Evolutionary conservation across 2,329 filamentous ascomycete genomes (phyloP), one percentile per base, ranked within the genome.

Genomic region (Bipolaris sorokiniana): DNA sequence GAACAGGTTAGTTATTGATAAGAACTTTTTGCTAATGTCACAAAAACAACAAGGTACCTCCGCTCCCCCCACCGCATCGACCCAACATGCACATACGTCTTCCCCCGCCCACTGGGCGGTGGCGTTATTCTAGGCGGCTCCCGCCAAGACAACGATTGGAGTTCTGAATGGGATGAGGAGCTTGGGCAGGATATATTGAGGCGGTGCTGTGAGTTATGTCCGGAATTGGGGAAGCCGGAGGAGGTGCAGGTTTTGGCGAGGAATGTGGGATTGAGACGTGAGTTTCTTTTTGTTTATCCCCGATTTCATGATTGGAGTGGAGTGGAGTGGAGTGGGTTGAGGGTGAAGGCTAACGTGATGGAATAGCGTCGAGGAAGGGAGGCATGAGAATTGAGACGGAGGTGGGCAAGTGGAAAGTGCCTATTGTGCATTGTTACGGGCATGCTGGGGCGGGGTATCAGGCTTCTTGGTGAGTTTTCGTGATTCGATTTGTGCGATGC

Each of bases 61-160:
- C 77, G 79, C 34, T 75, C 76, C 0, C 78, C 78, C 2, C 71
- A 74, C 26, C 73, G 79, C 23, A 70, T 79, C 13, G 76, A 79
- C 50, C 76, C 75, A 18, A 74, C 78, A 16, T 77, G 75, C 0
- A 78, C 79, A 0, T 80, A 82, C 54, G 70, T 82, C 6, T 81
- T 82, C 58, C 79, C 78, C 3, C 71, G 80, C 2, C 72, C 76
- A 1, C 69, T 77, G 5, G 84, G 87, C n/a, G 93, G 93, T 20
- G 93, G 93, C 13, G 94, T 91, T 0, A 83, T 97, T 37, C 80
- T 97, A 1, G 93, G 93, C 22, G 93, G 93, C 1, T 93, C 88
- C 42, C 90, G 95, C 66, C 87, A 92, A 73, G 86, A 89, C 65
- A 84, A 88, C 41, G 89, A 89, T 69, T 97, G 91, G 92, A 90